Conservation (phyloP, 2,329 filamentous ascomycete species). For the Phialophora chinensis region DNA sequence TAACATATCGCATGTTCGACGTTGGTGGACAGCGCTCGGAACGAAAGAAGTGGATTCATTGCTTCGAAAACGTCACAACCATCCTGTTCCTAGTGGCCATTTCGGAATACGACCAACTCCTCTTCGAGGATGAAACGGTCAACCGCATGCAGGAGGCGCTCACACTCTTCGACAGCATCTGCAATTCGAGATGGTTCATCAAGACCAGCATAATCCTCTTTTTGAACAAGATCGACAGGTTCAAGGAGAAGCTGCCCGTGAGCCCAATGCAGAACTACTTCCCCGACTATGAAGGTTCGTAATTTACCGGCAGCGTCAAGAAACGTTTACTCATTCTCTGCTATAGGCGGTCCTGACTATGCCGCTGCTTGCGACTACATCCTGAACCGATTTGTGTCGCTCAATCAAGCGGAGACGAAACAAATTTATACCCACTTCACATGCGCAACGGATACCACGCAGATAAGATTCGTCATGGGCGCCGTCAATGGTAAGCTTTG, state of each 20-base stretch:
- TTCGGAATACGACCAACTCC: constrained; percentile 93
- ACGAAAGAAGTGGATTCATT: constrained; percentile 99
- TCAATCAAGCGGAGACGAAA: constrained; percentile 99
- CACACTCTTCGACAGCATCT: constrained; percentile 74
- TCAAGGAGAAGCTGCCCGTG: constrained; percentile 75
- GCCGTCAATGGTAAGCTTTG: constrained; percentile 85
- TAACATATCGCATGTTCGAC: constrained; percentile 97
- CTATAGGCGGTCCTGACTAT: constrained; percentile 85
- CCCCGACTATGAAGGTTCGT: constrained; percentile 73
- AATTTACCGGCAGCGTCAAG: not conserved
- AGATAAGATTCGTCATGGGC: constrained; percentile 99
- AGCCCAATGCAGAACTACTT: constrained; percentile 79
- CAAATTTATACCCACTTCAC: constrained; percentile 99
- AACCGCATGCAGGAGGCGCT: constrained; percentile 77
- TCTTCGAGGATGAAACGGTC: constrained; percentile 95
- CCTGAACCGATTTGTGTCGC: constrained; percentile 94
- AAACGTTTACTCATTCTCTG: constrained; percentile 28
- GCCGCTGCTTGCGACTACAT: constrained; percentile 97
- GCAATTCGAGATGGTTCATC: constrained; percentile 74
- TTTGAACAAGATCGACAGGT: constrained; percentile 76
- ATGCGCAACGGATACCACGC: constrained; percentile 96
- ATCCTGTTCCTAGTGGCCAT: constrained; percentile 97
- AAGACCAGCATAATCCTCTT: constrained; percentile 76
- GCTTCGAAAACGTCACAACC: constrained; percentile 96
- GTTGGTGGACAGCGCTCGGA: constrained; percentile 95